These are phyloP conservation scores for Trichopus zeylanicus DNA, from an alignment of 116 monocot species.

Conservation along the genomic window DNA sequence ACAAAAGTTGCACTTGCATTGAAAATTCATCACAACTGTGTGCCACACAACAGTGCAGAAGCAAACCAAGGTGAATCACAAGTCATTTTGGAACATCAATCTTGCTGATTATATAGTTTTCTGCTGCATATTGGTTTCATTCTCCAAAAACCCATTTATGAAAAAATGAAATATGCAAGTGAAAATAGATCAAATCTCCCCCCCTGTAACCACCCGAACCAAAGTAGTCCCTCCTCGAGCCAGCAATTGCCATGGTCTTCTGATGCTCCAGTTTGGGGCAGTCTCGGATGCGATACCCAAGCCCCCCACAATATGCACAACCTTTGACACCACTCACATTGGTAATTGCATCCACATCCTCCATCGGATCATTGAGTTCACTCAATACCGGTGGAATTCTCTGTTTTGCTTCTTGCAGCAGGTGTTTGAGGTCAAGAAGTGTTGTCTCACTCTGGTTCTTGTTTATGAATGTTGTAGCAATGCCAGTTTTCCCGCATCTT, in stretches of 20 bases:
- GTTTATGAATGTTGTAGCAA: constrained; percentile 93
- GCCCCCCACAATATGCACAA: constrained; percentile 91
- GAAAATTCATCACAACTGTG: too few relatives aligned
- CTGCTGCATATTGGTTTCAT: too few relatives aligned
- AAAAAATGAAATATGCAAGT: too few relatives aligned
- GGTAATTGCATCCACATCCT: constrained; percentile 59
- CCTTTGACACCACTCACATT: constrained; percentile 85
- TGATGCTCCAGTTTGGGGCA: constrained; percentile 97
- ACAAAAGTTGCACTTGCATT: too few relatives aligned
- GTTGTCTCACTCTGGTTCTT: constrained; percentile 96
- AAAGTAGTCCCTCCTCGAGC: constrained; percentile 79
- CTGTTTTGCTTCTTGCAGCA: constrained; percentile 90
- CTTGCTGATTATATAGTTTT: too few relatives aligned
- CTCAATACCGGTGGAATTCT: constrained; percentile 86
- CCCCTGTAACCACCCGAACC: constrained; percentile 85
- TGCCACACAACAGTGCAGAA: too few relatives aligned
- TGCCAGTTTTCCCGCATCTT: constrained; percentile 86
- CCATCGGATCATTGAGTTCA: constrained; percentile 83
- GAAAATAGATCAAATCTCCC: constrained; percentile 84
- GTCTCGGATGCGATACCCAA: constrained; percentile 77
- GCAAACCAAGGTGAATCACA: too few relatives aligned
- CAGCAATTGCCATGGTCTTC: constrained; percentile 80
- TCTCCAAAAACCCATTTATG: too few relatives aligned
- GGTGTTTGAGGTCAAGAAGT: constrained; percentile 78
- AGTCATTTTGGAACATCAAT: too few relatives aligned